Conservation (phyloP, 495 filamentous ascomycete species). For the Sphaerosporella brunnea region DNA sequence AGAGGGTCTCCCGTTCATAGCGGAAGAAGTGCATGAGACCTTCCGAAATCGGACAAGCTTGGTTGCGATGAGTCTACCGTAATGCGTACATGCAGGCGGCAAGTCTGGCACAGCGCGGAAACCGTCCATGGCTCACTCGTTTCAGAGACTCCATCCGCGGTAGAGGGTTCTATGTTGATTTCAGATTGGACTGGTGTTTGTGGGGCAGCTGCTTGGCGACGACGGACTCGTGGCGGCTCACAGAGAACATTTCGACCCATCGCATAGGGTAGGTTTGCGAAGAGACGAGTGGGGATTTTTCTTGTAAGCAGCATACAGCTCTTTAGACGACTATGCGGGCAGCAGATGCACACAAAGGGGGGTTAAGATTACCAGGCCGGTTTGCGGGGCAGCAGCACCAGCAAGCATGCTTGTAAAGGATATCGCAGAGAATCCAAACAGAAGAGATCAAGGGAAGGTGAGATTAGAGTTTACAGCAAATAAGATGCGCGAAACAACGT, state of each 20-base stretch:
- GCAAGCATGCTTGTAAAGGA: no score
- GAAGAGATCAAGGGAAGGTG: no score
- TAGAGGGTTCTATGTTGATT: no score
- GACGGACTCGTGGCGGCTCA: not conserved
- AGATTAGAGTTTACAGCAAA: no score
- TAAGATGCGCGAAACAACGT: no score
- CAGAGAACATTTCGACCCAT: constrained; percentile 14
- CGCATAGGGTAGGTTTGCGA: constrained; percentile 17
- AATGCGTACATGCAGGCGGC: constrained; percentile 20
- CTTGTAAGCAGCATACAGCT: not conserved
- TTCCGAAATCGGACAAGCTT: constrained; percentile 4
- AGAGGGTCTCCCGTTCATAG: constrained; percentile 4
- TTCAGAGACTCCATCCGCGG: no score
- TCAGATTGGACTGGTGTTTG: no score
- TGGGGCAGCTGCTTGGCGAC: not conserved
- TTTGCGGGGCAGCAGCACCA: no score
- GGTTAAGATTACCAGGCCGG: no score
- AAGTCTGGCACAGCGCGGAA: constrained; percentile 17
- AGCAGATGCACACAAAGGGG: no score
- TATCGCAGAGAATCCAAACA: no score
- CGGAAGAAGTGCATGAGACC: constrained; percentile 24
- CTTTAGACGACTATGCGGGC: not conserved
- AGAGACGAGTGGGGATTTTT: constrained; percentile 13
- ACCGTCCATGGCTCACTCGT: constrained; percentile 8
- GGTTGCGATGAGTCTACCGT: constrained; percentile 13